These are phyloP conservation scores for Cantharellus anzutake DNA, from an alignment of 768 basidiomycete species.

Conservation along the genomic window DNA sequence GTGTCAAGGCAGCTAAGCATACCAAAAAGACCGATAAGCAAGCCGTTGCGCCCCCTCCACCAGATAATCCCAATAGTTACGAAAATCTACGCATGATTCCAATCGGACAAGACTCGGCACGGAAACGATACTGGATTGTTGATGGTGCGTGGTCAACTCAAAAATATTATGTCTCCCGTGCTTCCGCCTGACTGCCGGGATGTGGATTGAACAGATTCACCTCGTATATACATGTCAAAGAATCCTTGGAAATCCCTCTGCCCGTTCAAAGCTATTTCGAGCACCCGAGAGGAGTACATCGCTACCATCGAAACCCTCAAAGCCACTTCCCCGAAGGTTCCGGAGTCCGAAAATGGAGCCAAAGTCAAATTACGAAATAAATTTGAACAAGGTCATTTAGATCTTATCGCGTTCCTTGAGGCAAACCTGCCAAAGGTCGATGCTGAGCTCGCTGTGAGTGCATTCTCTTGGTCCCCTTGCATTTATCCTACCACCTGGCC, in stretches of 20 bases:
- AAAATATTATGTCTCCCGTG: neutral
- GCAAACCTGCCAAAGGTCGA: slow-evolving; percentile 41
- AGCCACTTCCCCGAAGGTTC: slow-evolving; percentile 9
- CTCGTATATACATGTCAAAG: slow-evolving; percentile 63
- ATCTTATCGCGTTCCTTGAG: slow-evolving; percentile 44
- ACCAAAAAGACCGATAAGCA: slow-evolving; percentile 54
- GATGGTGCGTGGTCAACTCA: slow-evolving; percentile 51
- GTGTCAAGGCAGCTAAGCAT: slow-evolving; percentile 65
- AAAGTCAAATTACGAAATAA: slow-evolving; percentile 20
- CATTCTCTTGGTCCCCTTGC: neutral
- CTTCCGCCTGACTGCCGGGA: neutral
- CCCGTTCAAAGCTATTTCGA: slow-evolving; percentile 50
- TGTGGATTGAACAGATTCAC: slow-evolving; percentile 38
- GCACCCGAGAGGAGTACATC: slow-evolving; percentile 58
- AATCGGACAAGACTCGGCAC: slow-evolving; percentile 53
- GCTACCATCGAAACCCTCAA: slow-evolving; percentile 43
- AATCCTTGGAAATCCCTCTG: slow-evolving; percentile 84
- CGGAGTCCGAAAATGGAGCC: neutral
- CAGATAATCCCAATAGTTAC: slow-evolving; percentile 45
- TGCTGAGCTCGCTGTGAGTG: slow-evolving; percentile 49
- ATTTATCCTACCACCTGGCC: neutral
- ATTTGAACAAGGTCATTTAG: slow-evolving; percentile 38
- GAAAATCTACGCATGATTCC: slow-evolving; percentile 47
- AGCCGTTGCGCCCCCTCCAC: slow-evolving; percentile 26
- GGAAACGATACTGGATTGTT: slow-evolving; percentile 69